Evolutionary conservation across 2,329 filamentous ascomycete genomes (phyloP).

Genomic region (Colletotrichum lindemuthianum): DNA sequence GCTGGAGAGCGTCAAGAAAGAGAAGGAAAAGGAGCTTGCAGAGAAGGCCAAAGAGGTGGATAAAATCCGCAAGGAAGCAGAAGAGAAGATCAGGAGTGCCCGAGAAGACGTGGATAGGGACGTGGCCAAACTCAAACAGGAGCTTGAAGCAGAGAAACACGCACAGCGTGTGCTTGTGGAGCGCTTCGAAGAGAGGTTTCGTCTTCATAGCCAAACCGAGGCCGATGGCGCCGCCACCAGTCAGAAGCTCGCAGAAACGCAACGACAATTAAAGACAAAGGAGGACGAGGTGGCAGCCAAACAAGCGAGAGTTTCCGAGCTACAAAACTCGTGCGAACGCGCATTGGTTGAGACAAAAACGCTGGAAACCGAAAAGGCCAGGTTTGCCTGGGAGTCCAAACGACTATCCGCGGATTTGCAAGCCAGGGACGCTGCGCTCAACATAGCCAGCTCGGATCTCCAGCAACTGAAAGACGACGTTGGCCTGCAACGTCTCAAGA

Average conservation of each 20-base stretch:
- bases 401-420: background rate
- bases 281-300: conserved; percentile 1
- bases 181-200: conserved; percentile 14
- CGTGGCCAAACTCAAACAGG: conserved; percentile 50
- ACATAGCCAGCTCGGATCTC: background rate
- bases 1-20: conserved; percentile 38
- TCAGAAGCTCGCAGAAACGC: conserved; percentile 37
- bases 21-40: conserved; percentile 39
- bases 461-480: conserved; percentile 16
- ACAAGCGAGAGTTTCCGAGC: conserved; percentile 1
- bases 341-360: background rate
- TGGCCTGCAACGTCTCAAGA: conserved; percentile 38
- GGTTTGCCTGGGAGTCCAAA: background rate
- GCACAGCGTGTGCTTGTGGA: conserved; percentile 27
- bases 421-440: conserved; percentile 3
- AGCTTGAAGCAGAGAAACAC: conserved; percentile 34
- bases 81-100: conserved; percentile 53
- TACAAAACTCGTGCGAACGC: conserved; percentile 1
- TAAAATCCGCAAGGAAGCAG: conserved; percentile 51
- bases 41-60: conserved; percentile 58
- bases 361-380: conserved; percentile 5
- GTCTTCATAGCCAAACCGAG: conserved; percentile 7
- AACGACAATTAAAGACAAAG: conserved; percentile 36
- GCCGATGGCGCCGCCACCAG: conserved; percentile 28
- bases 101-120: conserved; percentile 54